These are phyloP conservation scores for Spergularia azorica DNA, from an alignment of 179 eudicot genomes.

Conservation along the genomic window DNA sequence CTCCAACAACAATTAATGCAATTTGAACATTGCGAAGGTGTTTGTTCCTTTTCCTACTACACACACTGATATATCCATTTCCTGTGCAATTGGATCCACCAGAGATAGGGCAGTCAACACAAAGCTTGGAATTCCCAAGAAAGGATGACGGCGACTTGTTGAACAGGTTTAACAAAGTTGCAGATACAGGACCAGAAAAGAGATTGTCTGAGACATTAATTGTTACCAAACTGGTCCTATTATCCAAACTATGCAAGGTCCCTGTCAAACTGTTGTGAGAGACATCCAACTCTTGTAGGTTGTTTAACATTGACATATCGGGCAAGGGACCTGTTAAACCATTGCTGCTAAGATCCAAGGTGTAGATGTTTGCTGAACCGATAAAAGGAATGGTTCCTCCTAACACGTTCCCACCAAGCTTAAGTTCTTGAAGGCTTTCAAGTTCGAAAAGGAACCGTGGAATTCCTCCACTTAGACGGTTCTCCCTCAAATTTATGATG, in stretches of 20 bases:
- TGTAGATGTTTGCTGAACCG: constrained; percentile 34
- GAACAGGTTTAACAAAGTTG: constrained; percentile 38
- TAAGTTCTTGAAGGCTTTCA: constrained; percentile 45
- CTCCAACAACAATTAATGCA: constrained; percentile 48
- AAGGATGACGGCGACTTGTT: constrained; percentile 52
- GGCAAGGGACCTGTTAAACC: constrained; percentile 61
- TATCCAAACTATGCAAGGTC: constrained; percentile 42
- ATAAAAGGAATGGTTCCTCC: constrained; percentile 66
- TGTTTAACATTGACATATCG: constrained; percentile 40
- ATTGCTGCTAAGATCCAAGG: constrained; percentile 64
- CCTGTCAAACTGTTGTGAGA: constrained; percentile 69
- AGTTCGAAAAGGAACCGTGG: constrained; percentile 51
- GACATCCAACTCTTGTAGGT: constrained; percentile 58
- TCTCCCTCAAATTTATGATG: constrained; percentile 55
- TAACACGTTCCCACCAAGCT: constrained; percentile 65
- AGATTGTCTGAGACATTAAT: constrained; percentile 67
- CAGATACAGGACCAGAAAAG: constrained; percentile 68
- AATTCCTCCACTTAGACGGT: constrained; percentile 58
- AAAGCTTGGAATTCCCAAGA: constrained; percentile 56
- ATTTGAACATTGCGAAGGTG: constrained; percentile 32
- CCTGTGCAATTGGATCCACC: constrained; percentile 29
- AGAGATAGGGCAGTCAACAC: constrained; percentile 39
- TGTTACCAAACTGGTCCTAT: constrained; percentile 37
- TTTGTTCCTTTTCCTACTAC: constrained; percentile 28
- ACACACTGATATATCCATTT: constrained; percentile 33